phyloP scores from a whole-genome alignment of 768 basidiomycete genomes.

The Solioccasus polychromus region DNA sequence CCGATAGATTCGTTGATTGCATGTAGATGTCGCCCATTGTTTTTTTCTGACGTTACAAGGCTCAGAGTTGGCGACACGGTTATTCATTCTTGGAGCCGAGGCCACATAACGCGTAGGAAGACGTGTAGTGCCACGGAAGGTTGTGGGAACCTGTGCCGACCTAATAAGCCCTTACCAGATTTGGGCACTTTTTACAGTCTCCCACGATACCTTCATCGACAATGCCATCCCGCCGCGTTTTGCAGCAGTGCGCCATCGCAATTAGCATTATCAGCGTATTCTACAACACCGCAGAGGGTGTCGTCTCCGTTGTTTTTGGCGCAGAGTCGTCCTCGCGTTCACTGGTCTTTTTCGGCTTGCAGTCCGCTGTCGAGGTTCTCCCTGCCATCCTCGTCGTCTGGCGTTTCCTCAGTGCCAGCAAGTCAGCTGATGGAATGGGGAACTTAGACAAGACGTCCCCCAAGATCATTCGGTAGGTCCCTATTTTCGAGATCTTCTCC shows the following conservation, averaged over 20 bases:
- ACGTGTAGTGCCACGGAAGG: too few species aligned
- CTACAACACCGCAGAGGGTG: slow-evolving; percentile 40
- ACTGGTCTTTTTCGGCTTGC: slow-evolving; percentile 48
- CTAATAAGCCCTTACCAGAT: too few species aligned
- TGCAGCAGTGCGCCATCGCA: slow-evolving; percentile 37
- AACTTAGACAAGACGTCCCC: neutral
- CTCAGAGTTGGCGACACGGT: too few species aligned
- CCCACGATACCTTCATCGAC: neutral
- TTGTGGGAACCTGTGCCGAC: too few species aligned
- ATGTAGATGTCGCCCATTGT: too few species aligned
- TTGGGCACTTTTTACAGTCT: neutral
- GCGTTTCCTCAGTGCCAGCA: slow-evolving; percentile 37
- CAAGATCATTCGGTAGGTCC: slow-evolving; percentile 12
- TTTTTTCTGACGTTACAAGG: too few species aligned
- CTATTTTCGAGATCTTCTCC: neutral
- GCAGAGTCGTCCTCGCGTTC: slow-evolving; percentile 42
- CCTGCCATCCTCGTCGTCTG: slow-evolving; percentile 44
- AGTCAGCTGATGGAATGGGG: slow-evolving; percentile 32
- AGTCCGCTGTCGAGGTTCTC: slow-evolving; percentile 45
- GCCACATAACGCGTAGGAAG: too few species aligned
- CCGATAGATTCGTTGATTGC: too few species aligned
- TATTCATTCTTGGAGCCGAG: too few species aligned
- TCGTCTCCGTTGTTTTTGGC: slow-evolving; percentile 43
- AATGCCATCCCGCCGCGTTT: slow-evolving; percentile 18
- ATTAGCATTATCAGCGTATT: slow-evolving; percentile 42